phyloP scores from a whole-genome alignment of 2,329 filamentous ascomycete genomes.

The Claviceps sp. region DNA sequence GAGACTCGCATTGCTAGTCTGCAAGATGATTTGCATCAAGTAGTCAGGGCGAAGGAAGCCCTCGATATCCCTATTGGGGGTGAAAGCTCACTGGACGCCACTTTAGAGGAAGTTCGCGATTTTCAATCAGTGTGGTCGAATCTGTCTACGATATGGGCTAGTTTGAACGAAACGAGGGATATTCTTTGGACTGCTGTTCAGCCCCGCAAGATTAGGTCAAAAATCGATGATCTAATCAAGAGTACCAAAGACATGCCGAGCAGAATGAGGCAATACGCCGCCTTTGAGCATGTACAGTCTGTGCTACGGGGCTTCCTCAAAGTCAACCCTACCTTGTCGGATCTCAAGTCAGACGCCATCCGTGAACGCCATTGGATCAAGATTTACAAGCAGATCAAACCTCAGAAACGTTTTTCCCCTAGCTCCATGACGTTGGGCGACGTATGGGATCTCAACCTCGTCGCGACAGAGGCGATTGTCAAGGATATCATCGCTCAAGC shows the following conservation, averaged over 20 bases:
- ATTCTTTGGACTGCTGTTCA: constrained; percentile 91
- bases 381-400: constrained; percentile 92
- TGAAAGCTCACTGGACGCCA: constrained; percentile 69
- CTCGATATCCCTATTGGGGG: constrained; percentile 72
- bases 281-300: constrained; percentile 96
- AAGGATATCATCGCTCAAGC: constrained; percentile 90
- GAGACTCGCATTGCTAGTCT: constrained; percentile 75
- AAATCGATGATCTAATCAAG: constrained; percentile 85
- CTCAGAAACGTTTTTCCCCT: constrained; percentile 84
- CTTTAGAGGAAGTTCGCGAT: constrained; percentile 92
- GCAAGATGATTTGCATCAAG: constrained; percentile 81
- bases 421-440: constrained; percentile 94
- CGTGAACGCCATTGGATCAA: constrained; percentile 94
- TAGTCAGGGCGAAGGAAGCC: constrained; percentile 92
- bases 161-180: constrained; percentile 84
- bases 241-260: constrained; percentile 99
- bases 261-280: constrained; percentile 96
- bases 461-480: constrained; percentile 75
- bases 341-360: constrained; percentile 93
- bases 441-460: constrained; percentile 93
- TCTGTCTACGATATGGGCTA: constrained; percentile 91
- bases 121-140: constrained; percentile 98
- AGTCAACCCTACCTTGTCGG: constrained; percentile 74
- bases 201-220: constrained; percentile 79
- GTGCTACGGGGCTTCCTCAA: constrained; percentile 81